A percentile compares a stretch with the other conserved stretches of the same genome.
Conservation (phyloP, 352 stramenopile genomes). For the Phytophthora podocarpi region DNA sequence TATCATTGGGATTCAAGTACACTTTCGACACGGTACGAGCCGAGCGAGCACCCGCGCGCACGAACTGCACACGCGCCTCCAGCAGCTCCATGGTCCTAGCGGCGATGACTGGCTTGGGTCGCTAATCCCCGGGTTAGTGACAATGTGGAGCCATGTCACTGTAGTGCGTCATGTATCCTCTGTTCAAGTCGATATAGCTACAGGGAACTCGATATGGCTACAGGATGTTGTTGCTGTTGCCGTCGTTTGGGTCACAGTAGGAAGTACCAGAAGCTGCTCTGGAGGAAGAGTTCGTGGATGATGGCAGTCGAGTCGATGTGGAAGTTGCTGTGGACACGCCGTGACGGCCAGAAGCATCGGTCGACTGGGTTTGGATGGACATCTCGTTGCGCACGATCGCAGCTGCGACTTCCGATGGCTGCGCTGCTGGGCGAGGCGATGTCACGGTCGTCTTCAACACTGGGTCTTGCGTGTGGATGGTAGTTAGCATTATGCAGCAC, state of each 20-base stretch:
- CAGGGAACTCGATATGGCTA: constrained; percentile 10
- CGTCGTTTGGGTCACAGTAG: constrained; percentile 14
- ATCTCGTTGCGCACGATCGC: not conserved
- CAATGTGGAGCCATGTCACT: not conserved
- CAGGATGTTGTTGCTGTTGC: not conserved
- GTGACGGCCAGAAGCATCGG: not conserved
- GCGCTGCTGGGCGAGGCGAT: constrained; percentile 5
- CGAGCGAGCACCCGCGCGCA: constrained; percentile 60
- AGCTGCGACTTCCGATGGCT: constrained; percentile 33
- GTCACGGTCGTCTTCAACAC: not conserved
- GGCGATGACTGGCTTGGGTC: constrained; percentile 18
- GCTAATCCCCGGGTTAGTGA: constrained; percentile 26
- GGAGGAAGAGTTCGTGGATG: constrained; percentile 19
- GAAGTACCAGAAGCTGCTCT: constrained; percentile 17
- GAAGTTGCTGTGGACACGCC: not conserved
- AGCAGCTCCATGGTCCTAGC: constrained; percentile 22
- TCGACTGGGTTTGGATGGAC: not conserved
- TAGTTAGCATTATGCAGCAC: constrained; percentile 16
- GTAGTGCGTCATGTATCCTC: constrained; percentile 15
- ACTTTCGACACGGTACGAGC: constrained; percentile 67
- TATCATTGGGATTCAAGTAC: constrained; percentile 67
- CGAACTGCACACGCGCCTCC: constrained; percentile 59
- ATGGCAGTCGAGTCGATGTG: constrained; percentile 11
- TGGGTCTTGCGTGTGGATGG: not conserved
- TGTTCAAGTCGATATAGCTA: constrained; percentile 15